These are phyloP conservation scores for Lepidium africanum DNA, from an alignment of 345 rosid species.

Conservation along the genomic window DNA sequence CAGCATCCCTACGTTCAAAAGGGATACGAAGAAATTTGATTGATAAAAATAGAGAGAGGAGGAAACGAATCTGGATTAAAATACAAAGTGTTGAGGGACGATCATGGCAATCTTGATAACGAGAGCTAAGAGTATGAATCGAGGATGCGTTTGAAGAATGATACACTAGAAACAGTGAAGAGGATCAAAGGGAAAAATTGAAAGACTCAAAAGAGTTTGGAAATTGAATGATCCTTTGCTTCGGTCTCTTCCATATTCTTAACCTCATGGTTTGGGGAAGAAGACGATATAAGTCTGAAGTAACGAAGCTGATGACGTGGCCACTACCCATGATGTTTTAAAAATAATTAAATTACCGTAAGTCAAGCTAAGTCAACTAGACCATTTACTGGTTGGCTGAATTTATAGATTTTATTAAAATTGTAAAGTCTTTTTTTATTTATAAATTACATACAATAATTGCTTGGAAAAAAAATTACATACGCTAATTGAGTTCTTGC, in stretches of 20 bases:
- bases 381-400: too few relatives aligned
- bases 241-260: not conserved
- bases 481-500: too few relatives aligned
- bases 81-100: too few relatives aligned
- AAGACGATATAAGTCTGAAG: slow-evolving; percentile 7
- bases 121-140: not conserved
- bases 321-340: too few relatives aligned
- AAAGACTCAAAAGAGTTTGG: not conserved
- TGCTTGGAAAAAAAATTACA: too few relatives aligned
- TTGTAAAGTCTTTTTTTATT: too few relatives aligned
- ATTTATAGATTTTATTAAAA: too few relatives aligned
- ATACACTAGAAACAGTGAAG: not conserved
- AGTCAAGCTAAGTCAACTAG: too few relatives aligned
- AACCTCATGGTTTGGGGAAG: slow-evolving; percentile 5
- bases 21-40: not conserved
- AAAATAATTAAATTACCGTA: too few relatives aligned
- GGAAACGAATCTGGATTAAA: too few relatives aligned
- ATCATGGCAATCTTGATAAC: not conserved
- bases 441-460: too few relatives aligned
- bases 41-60: not conserved
- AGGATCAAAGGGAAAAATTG: not conserved
- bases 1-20: slow-evolving; percentile 59
- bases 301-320: slow-evolving; percentile 25
- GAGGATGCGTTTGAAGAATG: not conserved
- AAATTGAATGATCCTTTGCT: slow-evolving; percentile 13